Percentiles rank a stretch among this genome's conserved stretches.
These are phyloP conservation scores for Ustilago tritici DNA, from an alignment of 1,284 basidiomycete genomes.

Conservation along the genomic window DNA sequence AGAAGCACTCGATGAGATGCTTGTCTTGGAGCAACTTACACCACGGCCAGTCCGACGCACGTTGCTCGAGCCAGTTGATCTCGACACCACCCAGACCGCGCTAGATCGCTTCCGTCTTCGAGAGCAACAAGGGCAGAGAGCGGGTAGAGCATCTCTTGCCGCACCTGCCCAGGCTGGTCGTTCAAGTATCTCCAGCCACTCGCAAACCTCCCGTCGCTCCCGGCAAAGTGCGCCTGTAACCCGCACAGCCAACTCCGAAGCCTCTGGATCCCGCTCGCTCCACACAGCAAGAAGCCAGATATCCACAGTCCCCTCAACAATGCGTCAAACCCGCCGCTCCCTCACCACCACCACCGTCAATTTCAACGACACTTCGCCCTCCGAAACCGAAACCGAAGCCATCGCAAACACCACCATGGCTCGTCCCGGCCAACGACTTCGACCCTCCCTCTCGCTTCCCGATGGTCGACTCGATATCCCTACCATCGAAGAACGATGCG, in stretches of 20 bases:
- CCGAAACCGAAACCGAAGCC: constrained; percentile 4
- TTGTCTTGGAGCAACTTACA: constrained; percentile 32
- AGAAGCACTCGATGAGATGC: constrained; percentile 33
- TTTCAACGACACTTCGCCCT: constrained; percentile 8
- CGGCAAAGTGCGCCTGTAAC: constrained; percentile 27
- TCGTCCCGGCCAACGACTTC: constrained; percentile 42
- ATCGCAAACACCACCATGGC: constrained; percentile 32
- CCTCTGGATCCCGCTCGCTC: constrained; percentile 19
- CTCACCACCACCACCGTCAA: background rate
- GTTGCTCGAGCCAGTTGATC: constrained; percentile 10
- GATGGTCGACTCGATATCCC: constrained; percentile 50
- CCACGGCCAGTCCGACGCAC: constrained; percentile 27
- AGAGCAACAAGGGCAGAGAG: constrained; percentile 15
- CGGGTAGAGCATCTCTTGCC: constrained; percentile 28
- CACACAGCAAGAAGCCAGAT: constrained; percentile 24
- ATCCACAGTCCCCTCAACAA: constrained; percentile 1
- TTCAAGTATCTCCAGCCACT: constrained; percentile 1
- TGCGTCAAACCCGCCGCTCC: constrained; percentile 12
- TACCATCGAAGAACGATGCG: constrained; percentile 51
- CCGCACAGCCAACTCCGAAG: constrained; percentile 14
- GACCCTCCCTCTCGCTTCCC: constrained; percentile 32
- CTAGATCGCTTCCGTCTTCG: constrained; percentile 30
- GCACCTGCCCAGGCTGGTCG: constrained; percentile 5
- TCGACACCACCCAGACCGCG: constrained; percentile 29
- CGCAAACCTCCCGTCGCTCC: constrained; percentile 7